Evolutionary conservation across 2,329 filamentous ascomycete species (phyloP), one percentile per base, ranked within the genome.

Genomic region (Exophiala oligosperma): DNA sequence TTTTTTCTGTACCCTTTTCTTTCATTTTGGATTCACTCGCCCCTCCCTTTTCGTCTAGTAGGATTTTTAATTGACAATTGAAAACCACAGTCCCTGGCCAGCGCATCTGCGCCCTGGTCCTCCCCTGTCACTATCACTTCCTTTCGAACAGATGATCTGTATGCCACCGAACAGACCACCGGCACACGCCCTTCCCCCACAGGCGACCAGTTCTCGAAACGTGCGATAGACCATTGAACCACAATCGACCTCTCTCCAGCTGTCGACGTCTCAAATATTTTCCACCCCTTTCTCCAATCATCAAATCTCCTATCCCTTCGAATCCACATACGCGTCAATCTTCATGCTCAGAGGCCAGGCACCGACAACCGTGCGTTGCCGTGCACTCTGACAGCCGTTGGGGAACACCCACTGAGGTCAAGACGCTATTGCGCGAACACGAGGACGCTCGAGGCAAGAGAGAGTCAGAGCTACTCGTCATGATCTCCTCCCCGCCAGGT

Each of bases 401-500:
- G 35, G 49, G 24, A 35, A 9, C 35, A 43, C 28, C 44, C 44
- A 29, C 17, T n/a, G 43, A 52, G 49, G 41, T 37, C 24, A 21
- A 41, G 49, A 38, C 44, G 55, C 37, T n/a, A 38, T 50, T 48
- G 46, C 51, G 41, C 48, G 17, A 17, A n/a, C 26, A 46, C 29
- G 50, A 29, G 43, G 14, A 54, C 47, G 28, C 38, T 28, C 44
- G 50, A 35, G 52, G 17, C 47, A 48, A 26, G 26, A 26, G 26
- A 48, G 14, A 32, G 24, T 28, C 51, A 43, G 32, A 29, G 35
- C 37, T 29, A 12, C 9, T 29, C 52, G 49, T 5, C 29, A 67
- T 65, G 60, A 57, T 66, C 47, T 60, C 60, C 7, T 65, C 65
- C 28, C 66, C 66, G 51, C 66, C 66, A 14, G 59, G 49, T 5